Conservation (phyloP, 202 grass and related monocot species). For the Eragrostis tef region DNA sequence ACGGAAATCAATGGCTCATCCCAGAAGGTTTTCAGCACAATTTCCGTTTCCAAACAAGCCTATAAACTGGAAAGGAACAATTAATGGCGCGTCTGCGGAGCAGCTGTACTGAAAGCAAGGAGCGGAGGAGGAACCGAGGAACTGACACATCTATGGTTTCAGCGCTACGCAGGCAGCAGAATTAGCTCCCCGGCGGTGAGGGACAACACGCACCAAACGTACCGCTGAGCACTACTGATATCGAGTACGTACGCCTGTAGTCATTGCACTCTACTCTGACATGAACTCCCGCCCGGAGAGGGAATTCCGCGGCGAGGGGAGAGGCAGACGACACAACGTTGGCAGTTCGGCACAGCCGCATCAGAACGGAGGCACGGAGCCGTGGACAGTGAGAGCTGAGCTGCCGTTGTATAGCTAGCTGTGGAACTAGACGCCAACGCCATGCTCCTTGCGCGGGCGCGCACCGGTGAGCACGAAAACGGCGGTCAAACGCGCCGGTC, state of each 20-base stretch:
- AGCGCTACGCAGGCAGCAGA: slow-evolving; percentile 10
- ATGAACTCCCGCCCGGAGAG: neutral
- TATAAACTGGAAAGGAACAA: neutral
- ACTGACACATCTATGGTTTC: slow-evolving; percentile 15
- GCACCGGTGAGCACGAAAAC: neutral
- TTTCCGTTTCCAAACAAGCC: neutral
- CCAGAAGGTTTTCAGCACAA: neutral
- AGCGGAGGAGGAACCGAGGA: slow-evolving; percentile 23
- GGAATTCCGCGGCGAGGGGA: neutral
- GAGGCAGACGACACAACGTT: neutral
- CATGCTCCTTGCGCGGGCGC: neutral
- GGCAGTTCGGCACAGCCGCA: too few species aligned
- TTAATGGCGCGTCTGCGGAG: neutral
- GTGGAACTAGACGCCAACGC: too few species aligned
- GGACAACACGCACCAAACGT: neutral
- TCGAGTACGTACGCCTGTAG: too few species aligned
- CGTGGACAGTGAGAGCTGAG: neutral
- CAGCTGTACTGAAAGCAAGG: neutral
- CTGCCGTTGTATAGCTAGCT: too few species aligned
- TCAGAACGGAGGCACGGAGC: neutral
- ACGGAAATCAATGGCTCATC: neutral
- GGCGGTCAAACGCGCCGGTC: slow-evolving; percentile 5
- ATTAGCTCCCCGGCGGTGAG: neutral
- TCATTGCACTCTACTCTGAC: too few species aligned
- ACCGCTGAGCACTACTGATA: neutral